phyloP scores from a whole-genome alignment of 2,329 filamentous ascomycete species.

The Fusarium siculi region DNA sequence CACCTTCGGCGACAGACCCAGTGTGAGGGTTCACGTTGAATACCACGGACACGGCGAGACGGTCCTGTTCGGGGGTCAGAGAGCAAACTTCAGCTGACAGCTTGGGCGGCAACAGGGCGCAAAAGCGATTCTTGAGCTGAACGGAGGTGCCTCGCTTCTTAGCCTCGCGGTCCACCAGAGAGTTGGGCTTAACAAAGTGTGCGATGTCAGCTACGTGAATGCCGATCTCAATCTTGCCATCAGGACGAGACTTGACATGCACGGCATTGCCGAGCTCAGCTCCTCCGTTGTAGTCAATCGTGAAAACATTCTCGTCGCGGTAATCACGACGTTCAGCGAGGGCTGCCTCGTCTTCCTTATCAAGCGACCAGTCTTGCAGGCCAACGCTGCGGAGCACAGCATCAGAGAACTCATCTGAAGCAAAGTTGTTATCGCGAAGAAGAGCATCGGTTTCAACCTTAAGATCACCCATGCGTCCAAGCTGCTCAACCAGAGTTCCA shows the following conservation, averaged over 20 bases:
- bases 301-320: slow-evolving; percentile 88
- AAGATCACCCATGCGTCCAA: slow-evolving; percentile 96
- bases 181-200: slow-evolving; percentile 97
- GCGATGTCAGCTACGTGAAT: slow-evolving; percentile 95
- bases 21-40: slow-evolving; percentile 89
- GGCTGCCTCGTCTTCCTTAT: slow-evolving; percentile 81
- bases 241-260: slow-evolving; percentile 84
- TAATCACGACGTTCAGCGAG: slow-evolving; percentile 86
- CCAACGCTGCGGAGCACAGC: slow-evolving; percentile 93
- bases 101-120: slow-evolving; percentile 89
- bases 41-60: slow-evolving; percentile 90
- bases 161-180: slow-evolving; percentile 93
- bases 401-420: slow-evolving; percentile 96
- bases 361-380: slow-evolving; percentile 89
- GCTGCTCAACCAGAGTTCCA: slow-evolving; percentile 94
- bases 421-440: slow-evolving; percentile 98
- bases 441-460: slow-evolving; percentile 98
- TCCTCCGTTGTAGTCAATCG: slow-evolving; percentile 88
- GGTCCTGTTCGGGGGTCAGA: slow-evolving; percentile 85
- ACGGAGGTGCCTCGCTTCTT: slow-evolving; percentile 98
- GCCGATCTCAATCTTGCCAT: slow-evolving; percentile 92
- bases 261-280: slow-evolving; percentile 92
- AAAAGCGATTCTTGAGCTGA: slow-evolving; percentile 87
- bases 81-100: slow-evolving; percentile 90
- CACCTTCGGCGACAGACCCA: slow-evolving; percentile 81